These are phyloP conservation scores for Suillus placidus DNA, from an alignment of 768 basidiomycete species.

Conservation along the genomic window DNA sequence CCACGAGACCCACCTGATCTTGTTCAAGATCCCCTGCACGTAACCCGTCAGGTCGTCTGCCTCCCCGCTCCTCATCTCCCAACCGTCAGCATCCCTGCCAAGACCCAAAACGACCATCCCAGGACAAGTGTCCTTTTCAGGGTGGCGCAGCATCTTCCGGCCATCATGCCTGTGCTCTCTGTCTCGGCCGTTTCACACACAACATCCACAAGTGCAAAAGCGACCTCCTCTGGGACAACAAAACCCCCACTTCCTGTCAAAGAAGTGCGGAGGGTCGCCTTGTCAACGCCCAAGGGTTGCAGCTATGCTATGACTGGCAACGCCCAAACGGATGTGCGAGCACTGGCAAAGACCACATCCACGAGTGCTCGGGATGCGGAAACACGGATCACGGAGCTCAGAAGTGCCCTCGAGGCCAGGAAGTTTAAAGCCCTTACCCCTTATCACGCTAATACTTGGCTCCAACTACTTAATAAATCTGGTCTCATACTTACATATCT, in stretches of 20 bases:
- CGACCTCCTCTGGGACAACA: not conserved
- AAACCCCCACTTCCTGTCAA: rapidly evolving
- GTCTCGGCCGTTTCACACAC: not conserved
- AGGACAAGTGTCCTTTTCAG: not conserved
- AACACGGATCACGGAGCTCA: constrained; percentile 12
- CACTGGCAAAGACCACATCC: constrained; percentile 14
- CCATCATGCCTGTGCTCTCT: not conserved
- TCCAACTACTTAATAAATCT: not conserved
- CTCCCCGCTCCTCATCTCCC: rapidly evolving
- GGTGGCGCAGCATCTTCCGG: not conserved
- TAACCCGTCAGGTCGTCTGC: rapidly evolving
- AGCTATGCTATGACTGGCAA: not conserved
- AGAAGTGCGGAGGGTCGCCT: not conserved
- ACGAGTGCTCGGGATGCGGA: constrained; percentile 48
- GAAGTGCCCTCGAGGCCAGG: constrained; percentile 6
- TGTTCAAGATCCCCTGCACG: no score
- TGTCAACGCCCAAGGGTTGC: not conserved
- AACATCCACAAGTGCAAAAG: not conserved
- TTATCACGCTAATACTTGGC: not conserved
- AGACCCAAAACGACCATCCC: not conserved
- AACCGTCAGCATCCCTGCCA: rapidly evolving
- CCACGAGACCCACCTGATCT: no score
- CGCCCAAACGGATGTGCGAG: not conserved
- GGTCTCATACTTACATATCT: not conserved
- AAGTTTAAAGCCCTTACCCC: not conserved